Evolutionary conservation across 1,139 yeast genomes (phyloP), one percentile per base, ranked within the genome.

Genomic region (Nadsonia commutata): DNA sequence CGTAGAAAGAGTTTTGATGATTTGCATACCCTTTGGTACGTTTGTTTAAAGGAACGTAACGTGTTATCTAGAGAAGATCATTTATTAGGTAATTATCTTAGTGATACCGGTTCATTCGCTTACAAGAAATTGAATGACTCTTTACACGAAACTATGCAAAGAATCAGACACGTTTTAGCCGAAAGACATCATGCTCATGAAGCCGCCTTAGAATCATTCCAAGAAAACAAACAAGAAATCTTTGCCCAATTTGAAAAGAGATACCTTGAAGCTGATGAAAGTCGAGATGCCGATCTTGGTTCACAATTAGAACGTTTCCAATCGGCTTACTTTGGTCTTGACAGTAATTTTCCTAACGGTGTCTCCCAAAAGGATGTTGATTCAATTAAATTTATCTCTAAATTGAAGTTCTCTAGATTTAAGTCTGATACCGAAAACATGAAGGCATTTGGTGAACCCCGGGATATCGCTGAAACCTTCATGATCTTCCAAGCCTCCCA

Each of bases 1-100:
- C 78, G 99, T 62, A 73, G 93, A 49, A 93, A 90, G 61, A 76
- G 86, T 16, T 93, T 86, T 56, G 94, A 86, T 38, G 98, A 90
- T 60, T 67, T 90, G 55, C 98, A 93, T 62, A 74, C 76, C 40
- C 70, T 90, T 54, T 90, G 98, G 97, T 88, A 85, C 60, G 70
- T 80, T 41, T 76, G 88, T 51, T 66, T 90, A 51, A 82, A 78
- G 57, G 95, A 90, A 60, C 70, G 94, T 52, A 93, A 90, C 62
- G 66, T 76, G 36, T 62, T 90, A 46, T 78, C 79, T 33, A 73
- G 95, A 54, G 98, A 93, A 60, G 69, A 71, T 43, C 75, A 79
- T 51, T 62, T 74, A 39, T 54, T 68, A 43, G 55, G 39, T 18
- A 54, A 41, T 56, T 63, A 59, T 59, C 48, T 56, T 58, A 38